A percentile compares a stretch with the other conserved stretches of the same genome.
Evolutionary conservation across 345 rosid genomes (phyloP).

Genomic region (Acer negundo): DNA sequence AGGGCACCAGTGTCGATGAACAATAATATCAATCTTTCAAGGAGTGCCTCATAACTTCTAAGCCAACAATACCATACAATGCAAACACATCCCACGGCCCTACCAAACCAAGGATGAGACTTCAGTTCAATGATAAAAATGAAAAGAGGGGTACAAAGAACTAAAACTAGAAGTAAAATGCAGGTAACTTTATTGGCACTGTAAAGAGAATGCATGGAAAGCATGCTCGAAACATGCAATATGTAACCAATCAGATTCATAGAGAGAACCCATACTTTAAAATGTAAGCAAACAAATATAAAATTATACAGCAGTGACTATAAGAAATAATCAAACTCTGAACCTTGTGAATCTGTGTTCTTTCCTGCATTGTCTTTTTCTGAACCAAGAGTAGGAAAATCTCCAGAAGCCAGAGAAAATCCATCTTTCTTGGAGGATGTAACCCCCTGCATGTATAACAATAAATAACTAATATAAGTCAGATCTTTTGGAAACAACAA

Average conservation of each 20-base stretch:
- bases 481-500: slow-evolving; percentile 12
- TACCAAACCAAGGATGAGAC: background rate
- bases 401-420: slow-evolving; percentile 87
- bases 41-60: background rate
- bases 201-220: background rate
- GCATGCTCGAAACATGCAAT: background rate
- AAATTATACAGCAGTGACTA: slow-evolving; percentile 5
- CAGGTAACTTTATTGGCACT: background rate
- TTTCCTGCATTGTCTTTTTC: slow-evolving; percentile 66
- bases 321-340: slow-evolving; percentile 11
- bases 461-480: slow-evolving; percentile 12
- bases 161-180: background rate
- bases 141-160: background rate
- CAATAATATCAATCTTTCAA: background rate
- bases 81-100: background rate
- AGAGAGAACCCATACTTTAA: slow-evolving; percentile 17
- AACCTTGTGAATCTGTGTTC: slow-evolving; percentile 67
- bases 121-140: background rate
- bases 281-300: slow-evolving; percentile 15
- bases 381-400: slow-evolving; percentile 95
- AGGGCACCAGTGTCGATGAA: background rate
- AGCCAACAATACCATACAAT: background rate
- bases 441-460: slow-evolving; percentile 60
- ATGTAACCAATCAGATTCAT: background rate
- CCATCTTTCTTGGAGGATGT: slow-evolving; percentile 64